phyloP scores from a whole-genome alignment of 23 red algal species.

The Pyropia haitanensis region DNA sequence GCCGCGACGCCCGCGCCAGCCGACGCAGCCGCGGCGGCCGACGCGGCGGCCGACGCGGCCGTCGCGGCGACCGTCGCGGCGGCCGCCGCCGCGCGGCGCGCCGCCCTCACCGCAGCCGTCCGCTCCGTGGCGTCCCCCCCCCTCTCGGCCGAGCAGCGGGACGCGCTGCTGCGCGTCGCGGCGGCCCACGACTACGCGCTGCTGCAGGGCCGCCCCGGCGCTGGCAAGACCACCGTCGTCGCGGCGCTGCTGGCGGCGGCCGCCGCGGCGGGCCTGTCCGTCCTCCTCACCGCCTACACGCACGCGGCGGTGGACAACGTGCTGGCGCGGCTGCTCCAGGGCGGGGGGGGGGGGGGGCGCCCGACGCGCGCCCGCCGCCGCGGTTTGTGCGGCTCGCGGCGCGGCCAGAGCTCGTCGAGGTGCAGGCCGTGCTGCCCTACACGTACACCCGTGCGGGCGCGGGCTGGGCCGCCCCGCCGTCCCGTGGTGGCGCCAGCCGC shows the following conservation, averaged over 20 bases:
- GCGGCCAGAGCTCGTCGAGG: neutral
- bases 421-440: too few relatives aligned
- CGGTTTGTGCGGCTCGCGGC: neutral
- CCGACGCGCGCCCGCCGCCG: too few relatives aligned
- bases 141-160: conserved; percentile 12
- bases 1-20: too few relatives aligned
- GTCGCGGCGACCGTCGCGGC: too few relatives aligned
- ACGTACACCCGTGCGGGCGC: neutral
- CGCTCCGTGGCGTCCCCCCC: too few relatives aligned
- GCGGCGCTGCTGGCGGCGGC: conserved; percentile 35
- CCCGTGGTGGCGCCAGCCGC: neutral
- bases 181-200: conserved; percentile 49
- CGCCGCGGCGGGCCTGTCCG: conserved; percentile 18
- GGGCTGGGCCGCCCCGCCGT: neutral
- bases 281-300: conserved; percentile 69
- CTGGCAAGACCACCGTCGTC: conserved; percentile 76
- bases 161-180: neutral
- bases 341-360: conserved; percentile 1
- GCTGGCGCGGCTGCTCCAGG: conserved; percentile 28
- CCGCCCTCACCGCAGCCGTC: too few relatives aligned
- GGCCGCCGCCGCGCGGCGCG: too few relatives aligned
- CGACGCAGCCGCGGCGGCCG: too few relatives aligned
- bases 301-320: conserved; percentile 91
- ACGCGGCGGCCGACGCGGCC: too few relatives aligned
- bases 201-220: conserved; percentile 76